Evolutionary conservation across 192 early-diverging fungal genomes (phyloP).

Genomic region (Rhizoclosmatium globosum): DNA sequence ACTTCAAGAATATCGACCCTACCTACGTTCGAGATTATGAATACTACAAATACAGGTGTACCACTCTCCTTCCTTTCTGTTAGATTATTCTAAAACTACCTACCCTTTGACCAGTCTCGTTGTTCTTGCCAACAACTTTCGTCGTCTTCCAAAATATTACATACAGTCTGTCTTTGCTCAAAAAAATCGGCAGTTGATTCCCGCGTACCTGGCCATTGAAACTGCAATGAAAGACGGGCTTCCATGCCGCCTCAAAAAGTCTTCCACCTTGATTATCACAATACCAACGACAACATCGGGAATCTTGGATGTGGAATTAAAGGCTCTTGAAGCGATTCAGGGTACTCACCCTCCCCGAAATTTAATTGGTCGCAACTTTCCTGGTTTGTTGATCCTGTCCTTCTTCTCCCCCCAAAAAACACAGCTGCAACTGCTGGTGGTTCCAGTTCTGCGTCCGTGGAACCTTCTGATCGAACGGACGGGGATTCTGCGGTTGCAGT

Average conservation of each 20-base stretch:
- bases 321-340: not conserved
- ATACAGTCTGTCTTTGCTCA: conserved; percentile 4
- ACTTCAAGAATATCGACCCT: conserved; percentile 9
- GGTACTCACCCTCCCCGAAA: not conserved
- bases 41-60: conserved; percentile 13
- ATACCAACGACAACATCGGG: not conserved
- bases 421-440: not conserved
- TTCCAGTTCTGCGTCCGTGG: not conserved
- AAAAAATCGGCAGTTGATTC: conserved; percentile 16
- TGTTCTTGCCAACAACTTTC: conserved; percentile 23
- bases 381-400: too few relatives aligned
- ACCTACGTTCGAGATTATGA: conserved; percentile 1
- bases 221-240: not conserved
- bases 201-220: conserved; percentile 6
- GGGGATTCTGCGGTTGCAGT: not conserved
- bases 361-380: too few relatives aligned
- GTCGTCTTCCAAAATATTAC: conserved; percentile 2
- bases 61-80: not conserved
- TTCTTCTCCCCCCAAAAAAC: not conserved
- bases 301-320: conserved; percentile 15
- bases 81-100: not conserved
- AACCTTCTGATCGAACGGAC: not conserved
- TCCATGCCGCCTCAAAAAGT: not conserved
- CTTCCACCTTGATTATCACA: not conserved
- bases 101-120: not conserved